phyloP scores from a whole-genome alignment of 257 asterid genomes.

The Voacanga thouarsii region DNA sequence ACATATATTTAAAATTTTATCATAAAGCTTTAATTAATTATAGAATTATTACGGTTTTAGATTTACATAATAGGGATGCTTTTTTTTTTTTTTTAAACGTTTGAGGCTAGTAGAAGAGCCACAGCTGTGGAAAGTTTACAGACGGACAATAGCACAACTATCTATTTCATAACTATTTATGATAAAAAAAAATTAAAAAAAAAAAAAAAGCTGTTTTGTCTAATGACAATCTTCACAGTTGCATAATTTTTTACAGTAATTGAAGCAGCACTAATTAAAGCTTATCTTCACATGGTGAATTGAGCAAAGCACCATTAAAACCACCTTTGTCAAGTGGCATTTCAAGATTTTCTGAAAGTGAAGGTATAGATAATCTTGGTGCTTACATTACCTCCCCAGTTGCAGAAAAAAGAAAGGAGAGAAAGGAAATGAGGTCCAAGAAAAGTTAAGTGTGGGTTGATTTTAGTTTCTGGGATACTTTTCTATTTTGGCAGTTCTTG shows the following conservation, averaged over 20 bases:
- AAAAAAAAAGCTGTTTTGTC: too few species aligned
- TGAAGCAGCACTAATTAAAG: background rate
- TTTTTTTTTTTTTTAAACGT: too few species aligned
- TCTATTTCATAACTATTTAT: too few species aligned
- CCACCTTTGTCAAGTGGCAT: background rate
- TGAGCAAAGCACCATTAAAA: background rate
- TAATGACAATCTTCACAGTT: background rate
- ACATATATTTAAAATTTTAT: too few species aligned
- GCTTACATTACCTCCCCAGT: background rate
- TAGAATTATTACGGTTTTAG: too few species aligned
- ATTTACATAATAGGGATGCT: too few species aligned
- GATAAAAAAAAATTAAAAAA: too few species aligned
- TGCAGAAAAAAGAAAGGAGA: background rate
- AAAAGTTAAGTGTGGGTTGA: conserved; percentile 1
- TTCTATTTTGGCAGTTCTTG: background rate
- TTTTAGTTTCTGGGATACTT: background rate
- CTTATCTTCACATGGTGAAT: background rate
- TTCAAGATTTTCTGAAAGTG: background rate
- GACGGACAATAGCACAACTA: too few species aligned
- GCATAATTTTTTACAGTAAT: background rate
- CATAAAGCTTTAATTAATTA: too few species aligned
- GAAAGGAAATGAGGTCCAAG: background rate
- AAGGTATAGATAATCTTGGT: background rate
- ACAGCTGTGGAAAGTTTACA: too few species aligned
- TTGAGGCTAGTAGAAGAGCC: too few species aligned